Evolutionary conservation across 179 eudicot genomes (phyloP).

Genomic region (Silene noctiflora): DNA sequence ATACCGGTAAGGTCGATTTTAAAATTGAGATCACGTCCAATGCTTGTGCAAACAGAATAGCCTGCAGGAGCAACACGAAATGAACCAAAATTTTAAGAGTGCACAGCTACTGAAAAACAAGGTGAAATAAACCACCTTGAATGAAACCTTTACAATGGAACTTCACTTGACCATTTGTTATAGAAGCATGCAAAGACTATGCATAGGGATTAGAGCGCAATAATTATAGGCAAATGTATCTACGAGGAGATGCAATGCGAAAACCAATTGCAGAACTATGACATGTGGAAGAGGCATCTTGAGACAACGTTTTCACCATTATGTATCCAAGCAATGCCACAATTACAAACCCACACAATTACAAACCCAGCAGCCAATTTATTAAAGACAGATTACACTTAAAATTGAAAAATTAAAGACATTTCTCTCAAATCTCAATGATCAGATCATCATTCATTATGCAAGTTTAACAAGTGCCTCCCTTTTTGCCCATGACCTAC

Average conservation of each 20-base stretch:
- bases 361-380: neutral
- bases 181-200: neutral
- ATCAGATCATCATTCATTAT: neutral
- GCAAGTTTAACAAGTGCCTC: neutral
- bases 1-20: conserved; percentile 56
- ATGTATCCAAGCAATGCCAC: neutral
- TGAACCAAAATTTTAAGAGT: neutral
- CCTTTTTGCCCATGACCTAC: neutral
- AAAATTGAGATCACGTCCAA: conserved; percentile 56
- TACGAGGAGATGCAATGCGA: neutral
- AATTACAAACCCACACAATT: no score
- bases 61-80: conserved; percentile 42
- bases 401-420: neutral
- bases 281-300: neutral
- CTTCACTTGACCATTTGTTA: neutral
- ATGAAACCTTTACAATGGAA: neutral
- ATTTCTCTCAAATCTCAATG: neutral
- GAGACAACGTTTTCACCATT: neutral
- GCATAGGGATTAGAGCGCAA: neutral
- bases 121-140: neutral
- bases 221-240: neutral
- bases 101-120: neutral
- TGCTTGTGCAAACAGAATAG: conserved; percentile 67
- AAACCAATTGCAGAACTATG: conserved; percentile 1
- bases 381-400: neutral